Base-by-base conservation (phyloP, 768 basidiomycete genomes). In the Tylopilus sp. region DNA sequence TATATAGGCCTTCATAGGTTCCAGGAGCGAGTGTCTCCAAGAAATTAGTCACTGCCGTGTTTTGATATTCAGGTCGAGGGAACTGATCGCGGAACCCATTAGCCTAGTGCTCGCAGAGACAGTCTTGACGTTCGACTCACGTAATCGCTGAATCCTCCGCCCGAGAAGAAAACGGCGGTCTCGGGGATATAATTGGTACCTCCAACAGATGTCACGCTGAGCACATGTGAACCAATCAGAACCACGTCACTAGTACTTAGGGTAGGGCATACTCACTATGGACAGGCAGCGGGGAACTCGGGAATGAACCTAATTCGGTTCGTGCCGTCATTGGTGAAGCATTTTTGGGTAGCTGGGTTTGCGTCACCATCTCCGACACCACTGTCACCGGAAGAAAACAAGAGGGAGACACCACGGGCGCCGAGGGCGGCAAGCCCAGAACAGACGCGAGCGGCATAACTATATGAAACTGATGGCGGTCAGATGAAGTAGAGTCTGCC, bases 201-300 rank as follows among this genome's bases (percentile, higher is more conserved):
- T 8, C 88, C 88, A 3, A 91, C 86, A 3, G 83, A 55, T 5
- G 88, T 91, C n/a, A 88, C 83, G 55, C 86, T 88, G 7, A 8
- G 23, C 26, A 15, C 3, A 22, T 54, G 38, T 8, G 6, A 30
- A 31, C 13, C 13, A 6, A 33, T 56, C 11, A 47, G 21, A 31
- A 7, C n/a, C n/a, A n/a, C 1, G 36, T 3, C 18, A 9, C 18
- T n/a, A n/a, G 30, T n/a, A 25, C 15, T 2, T 12, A 2, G 2
- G 10, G 15, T 1, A 6, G 9, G 3, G 8, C n/a, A n/a, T 4
- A 50, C 72, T 63, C n/a, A n/a, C n/a, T n/a, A n/a, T n/a, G n/a
- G n/a, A n/a, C n/a, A n/a, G n/a, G n/a, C n/a, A n/a, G n/a, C 57
- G 6, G 86, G 88, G 73, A 90, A 90, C 15, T 48, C 50, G 1